phyloP scores from a whole-genome alignment of 345 rosid genomes.

The Syzygium grande region DNA sequence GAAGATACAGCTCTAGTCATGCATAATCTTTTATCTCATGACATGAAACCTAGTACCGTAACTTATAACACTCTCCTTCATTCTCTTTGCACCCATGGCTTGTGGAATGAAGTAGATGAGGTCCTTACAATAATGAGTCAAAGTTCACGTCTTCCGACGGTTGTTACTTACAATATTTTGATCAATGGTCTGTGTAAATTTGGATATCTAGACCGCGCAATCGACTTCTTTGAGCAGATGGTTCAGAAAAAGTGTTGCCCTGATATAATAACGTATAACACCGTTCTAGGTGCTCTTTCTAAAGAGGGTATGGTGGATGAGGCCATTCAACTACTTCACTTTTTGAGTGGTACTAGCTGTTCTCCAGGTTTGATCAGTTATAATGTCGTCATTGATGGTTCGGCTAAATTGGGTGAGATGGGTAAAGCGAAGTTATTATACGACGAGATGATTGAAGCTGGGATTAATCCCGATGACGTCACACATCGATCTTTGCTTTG shows the following conservation, averaged over 20 bases:
- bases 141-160: constrained; percentile 39
- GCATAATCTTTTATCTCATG: constrained; percentile 41
- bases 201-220: constrained; percentile 60
- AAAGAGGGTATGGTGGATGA: constrained; percentile 63
- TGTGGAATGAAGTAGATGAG: constrained; percentile 72
- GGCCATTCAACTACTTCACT: constrained; percentile 43
- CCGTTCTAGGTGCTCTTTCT: constrained; percentile 55
- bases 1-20: constrained; percentile 50
- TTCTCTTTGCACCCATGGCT: constrained; percentile 48
- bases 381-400: constrained; percentile 65
- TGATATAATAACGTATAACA: constrained; percentile 79
- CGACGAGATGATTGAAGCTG: constrained; percentile 39
- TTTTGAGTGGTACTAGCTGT: constrained; percentile 33
- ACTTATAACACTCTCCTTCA: constrained; percentile 78
- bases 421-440: constrained; percentile 45
- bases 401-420: constrained; percentile 43
- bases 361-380: constrained; percentile 65
- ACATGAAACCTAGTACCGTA: constrained; percentile 51
- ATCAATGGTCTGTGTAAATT: constrained; percentile 72
- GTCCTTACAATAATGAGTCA: constrained; percentile 52
- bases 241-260: constrained; percentile 35
- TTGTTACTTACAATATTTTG: constrained; percentile 74
- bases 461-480: constrained; percentile 65
- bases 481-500: constrained; percentile 58
- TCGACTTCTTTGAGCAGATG: constrained; percentile 55